Base-by-base conservation (phyloP, 2,329 filamentous ascomycete genomes). In the Pseudogymnoascus sp. region DNA sequence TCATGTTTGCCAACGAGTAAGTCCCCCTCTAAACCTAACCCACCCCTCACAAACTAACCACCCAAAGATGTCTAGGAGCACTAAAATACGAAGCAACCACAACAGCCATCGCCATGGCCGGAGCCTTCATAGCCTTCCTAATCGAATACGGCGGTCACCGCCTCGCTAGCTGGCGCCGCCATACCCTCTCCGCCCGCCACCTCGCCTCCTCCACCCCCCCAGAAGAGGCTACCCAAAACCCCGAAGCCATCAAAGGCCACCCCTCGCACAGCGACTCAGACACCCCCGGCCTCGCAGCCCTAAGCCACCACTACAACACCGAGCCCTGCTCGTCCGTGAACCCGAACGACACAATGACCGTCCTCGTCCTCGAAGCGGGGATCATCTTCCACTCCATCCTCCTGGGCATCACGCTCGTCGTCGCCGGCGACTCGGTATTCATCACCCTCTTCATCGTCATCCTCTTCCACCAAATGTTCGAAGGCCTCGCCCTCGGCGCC, bases 381-480 rank as follows among this genome's bases (percentile, higher is more conserved):
- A 86, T 92, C 61, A 79, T 91, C 55, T 92, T 92, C 75, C 88
- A 91, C 75, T 90, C 86, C 1, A 78, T 90, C 14, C 74, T 88
- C 6, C 85, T 89, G 38, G 84, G 84, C 22, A 72, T 88, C 36
- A 86, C 85, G 0, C 78, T 87, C 1, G 83, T 84, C n/a, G 83
- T 86, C 2, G 77, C 82, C 0, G 81, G 78, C 2, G 82, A 85
- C 66, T 76, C 75, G 38, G 82, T 79, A 67, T 84, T 84, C 73
- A 71, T 79, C 61, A 83, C 80, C 1, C 77, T 85, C n/a, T 83
- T 84, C 64, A 72, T 83, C 45, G 88, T 91, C 61, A 89, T 92
- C 63, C 75, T 91, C 62, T 91, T 91, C 76, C 89, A 91, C 70
- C 89, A 91, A 69, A 84, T 89, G 77, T 90, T 92, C 68, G 88